Percentiles rank a stretch among this genome's conserved stretches.
Evolutionary conservation across 1,284 basidiomycete species (phyloP).

Genomic region (Moniliophthora roreri): DNA sequence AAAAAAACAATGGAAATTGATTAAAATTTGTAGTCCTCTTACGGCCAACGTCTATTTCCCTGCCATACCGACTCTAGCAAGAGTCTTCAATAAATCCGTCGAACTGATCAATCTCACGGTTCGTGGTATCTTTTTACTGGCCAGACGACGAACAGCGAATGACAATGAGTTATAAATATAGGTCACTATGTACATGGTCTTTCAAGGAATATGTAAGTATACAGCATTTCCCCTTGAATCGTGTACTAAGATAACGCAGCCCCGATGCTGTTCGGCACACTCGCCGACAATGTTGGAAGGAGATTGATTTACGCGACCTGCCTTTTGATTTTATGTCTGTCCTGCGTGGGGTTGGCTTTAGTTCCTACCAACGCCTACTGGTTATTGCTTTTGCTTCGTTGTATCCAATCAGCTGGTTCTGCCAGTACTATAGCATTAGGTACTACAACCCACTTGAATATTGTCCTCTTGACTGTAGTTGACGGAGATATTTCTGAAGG

Average conservation of each 20-base stretch:
- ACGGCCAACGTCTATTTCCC: conserved; percentile 80
- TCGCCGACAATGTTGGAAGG: conserved; percentile 58
- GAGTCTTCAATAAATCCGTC: conserved; percentile 59
- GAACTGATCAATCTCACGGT: conserved; percentile 75
- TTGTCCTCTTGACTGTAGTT: background rate
- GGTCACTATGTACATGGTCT: conserved; percentile 76
- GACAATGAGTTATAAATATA: no score
- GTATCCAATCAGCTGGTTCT: conserved; percentile 59
- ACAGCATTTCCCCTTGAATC: background rate
- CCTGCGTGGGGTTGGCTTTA: conserved; percentile 62
- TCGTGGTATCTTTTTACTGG: background rate
- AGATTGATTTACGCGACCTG: conserved; percentile 55
- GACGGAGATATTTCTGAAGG: conserved; percentile 30
- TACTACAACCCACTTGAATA: conserved; percentile 20
- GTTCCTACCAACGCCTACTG: conserved; percentile 58
- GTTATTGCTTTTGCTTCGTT: conserved; percentile 61
- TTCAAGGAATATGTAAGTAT: conserved; percentile 67
- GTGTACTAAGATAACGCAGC: conserved; percentile 31
- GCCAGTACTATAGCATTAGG: conserved; percentile 60
- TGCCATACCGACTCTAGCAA: conserved; percentile 66
- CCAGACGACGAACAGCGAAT: no score
- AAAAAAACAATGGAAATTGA: background rate
- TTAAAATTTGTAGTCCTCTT: conserved; percentile 48
- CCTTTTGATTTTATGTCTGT: conserved; percentile 48
- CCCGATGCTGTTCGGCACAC: conserved; percentile 61